Evolutionary conservation across 192 early-diverging fungal genomes (phyloP), one percentile per base, ranked within the genome.

Genomic region (Cetraspora pellucida): DNA sequence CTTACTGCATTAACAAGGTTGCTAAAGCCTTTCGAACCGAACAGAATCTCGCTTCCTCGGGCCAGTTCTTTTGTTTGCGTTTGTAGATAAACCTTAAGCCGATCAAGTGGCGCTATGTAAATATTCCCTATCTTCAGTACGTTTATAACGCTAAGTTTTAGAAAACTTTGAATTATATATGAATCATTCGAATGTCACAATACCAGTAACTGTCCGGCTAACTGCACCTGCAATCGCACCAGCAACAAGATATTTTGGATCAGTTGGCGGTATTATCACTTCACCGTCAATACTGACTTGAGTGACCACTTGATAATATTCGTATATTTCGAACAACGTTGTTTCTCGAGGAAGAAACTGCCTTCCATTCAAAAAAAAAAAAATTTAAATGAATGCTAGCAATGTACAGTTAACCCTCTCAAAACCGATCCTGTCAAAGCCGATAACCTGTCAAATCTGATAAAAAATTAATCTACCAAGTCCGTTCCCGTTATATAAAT

Each of bases 21-120:
- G 10, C 30, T 72, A 45, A 6, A 55, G 73, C 25, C 72, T 57
- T n/a, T n/a, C n/a, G n/a, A n/a, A n/a, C n/a, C n/a, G n/a, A n/a
- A n/a, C n/a, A n/a, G n/a, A n/a, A n/a, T n/a, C n/a, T n/a, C n/a
- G n/a, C n/a, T n/a, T n/a, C n/a, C n/a, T n/a, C n/a, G n/a, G n/a
- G n/a, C n/a, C n/a, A n/a, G n/a, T n/a, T n/a, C n/a, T n/a, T 49
- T 72, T 72, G 64, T 72, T 31, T 72, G 69, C 23, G 28, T 72
- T 72, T 72, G 69, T 14, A 85, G 81, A 74, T 87, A 89, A 28
- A 92, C 87, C 78, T 89, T 89, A 14, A 93, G 83, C 49, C 93
- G 87, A 83, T 93, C 92, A 73, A 94, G 80, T 3, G 93, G 93
- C 14, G 93, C n/a, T n/a, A n/a, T n/a, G n/a, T n/a, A n/a, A n/a